A percentile compares a stretch with the other conserved stretches of the same genome.
Conservation (phyloP, 805 yeast species). For the Pichia gijzeniarum region DNA sequence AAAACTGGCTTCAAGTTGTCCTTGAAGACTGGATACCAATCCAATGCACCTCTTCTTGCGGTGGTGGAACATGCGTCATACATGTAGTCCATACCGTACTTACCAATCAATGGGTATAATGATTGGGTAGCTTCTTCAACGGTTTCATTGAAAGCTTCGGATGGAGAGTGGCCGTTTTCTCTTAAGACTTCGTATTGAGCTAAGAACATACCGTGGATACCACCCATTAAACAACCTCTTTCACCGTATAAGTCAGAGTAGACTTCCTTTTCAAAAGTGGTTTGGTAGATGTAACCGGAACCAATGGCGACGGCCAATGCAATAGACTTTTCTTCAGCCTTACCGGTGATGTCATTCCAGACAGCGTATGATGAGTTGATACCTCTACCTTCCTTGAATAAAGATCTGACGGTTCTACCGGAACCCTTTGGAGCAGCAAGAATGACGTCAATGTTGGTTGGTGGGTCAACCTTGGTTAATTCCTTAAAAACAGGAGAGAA, state of each 20-base stretch:
- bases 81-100: constrained; percentile 99
- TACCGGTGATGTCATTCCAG: constrained; percentile 98
- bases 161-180: constrained; percentile 99
- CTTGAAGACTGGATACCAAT: constrained; percentile 99
- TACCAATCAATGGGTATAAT: constrained; percentile 96
- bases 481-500: constrained; percentile 99
- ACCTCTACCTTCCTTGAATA: constrained; percentile 99
- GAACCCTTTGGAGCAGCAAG: constrained; percentile 99
- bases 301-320: constrained; percentile 99
- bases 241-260: constrained; percentile 99
- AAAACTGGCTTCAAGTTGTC: constrained; percentile 98
- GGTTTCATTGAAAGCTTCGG: constrained; percentile 99
- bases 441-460: constrained; percentile 91
- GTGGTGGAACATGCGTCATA: constrained; percentile 99
- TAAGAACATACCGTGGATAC: constrained; percentile 99
- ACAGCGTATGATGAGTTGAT: constrained; percentile 99
- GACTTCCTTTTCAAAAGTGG: constrained; percentile 98
- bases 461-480: constrained; percentile 93
- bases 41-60: constrained; percentile 99
- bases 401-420: constrained; percentile 98
- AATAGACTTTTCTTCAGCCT: constrained; percentile 98
- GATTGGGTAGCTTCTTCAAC: constrained; percentile 99
- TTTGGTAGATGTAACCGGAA: constrained; percentile 99
- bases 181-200: constrained; percentile 99
- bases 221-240: constrained; percentile 99